phyloP scores from a whole-genome alignment of 179 eudicot species.

The Heliamphora pulchella region DNA sequence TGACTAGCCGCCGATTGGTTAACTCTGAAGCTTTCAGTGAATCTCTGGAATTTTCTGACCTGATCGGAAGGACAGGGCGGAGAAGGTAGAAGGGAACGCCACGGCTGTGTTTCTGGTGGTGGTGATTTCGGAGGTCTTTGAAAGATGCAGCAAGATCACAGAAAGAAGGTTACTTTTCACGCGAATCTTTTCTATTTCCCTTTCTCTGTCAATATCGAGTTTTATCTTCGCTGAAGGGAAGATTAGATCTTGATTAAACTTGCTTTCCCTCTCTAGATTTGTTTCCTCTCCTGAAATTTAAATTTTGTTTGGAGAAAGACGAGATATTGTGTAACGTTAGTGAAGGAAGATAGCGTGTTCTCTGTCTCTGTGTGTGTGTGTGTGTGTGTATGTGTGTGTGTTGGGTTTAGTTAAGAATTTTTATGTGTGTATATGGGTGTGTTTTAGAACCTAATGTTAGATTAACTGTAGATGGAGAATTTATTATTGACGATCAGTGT shows the following conservation, averaged over 20 bases:
- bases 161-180: constrained; percentile 47
- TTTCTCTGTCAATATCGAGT: constrained; percentile 2
- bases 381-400: background rate
- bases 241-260: constrained; percentile 23
- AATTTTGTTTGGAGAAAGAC: too few relatives aligned
- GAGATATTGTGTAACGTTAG: background rate
- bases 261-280: too few relatives aligned
- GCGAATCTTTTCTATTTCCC: background rate
- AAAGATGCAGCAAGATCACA: constrained; percentile 69
- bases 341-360: background rate
- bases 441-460: background rate
- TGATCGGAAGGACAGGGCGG: background rate
- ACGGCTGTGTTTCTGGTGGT: background rate
- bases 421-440: too few relatives aligned
- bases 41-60: constrained; percentile 19
- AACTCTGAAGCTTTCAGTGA: background rate
- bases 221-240: constrained; percentile 21
- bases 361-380: too few relatives aligned
- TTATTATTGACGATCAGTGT: too few relatives aligned
- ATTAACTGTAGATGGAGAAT: background rate
- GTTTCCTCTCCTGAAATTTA: too few relatives aligned
- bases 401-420: too few relatives aligned
- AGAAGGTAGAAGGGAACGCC: background rate
- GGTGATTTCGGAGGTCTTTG: constrained; percentile 5
- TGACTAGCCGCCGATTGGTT: background rate